Evolutionary conservation across 345 rosid species (phyloP).

Genomic region (Pistacia vera): DNA sequence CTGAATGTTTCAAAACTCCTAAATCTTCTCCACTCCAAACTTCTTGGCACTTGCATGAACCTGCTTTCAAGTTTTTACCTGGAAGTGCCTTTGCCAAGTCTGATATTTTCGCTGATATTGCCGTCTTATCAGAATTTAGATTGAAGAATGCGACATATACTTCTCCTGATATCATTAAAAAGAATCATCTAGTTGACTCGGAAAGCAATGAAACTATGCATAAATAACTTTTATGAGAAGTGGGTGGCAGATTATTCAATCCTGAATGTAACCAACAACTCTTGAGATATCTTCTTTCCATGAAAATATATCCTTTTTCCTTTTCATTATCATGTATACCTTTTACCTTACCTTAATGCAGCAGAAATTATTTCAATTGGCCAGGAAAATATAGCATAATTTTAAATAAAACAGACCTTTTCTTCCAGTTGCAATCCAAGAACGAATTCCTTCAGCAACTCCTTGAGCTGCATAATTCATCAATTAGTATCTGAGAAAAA

Average conservation of each 20-base stretch:
- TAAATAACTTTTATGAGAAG: too few relatives aligned
- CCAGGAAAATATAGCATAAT: too few relatives aligned
- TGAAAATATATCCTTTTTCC: too few relatives aligned
- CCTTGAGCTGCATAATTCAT: conserved; percentile 24
- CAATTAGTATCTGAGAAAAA: conserved; percentile 6
- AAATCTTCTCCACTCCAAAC: conserved; percentile 57
- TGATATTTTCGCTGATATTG: conserved; percentile 52
- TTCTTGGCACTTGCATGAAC: conserved; percentile 52
- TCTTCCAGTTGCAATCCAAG: conserved; percentile 87
- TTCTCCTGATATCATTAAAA: conserved; percentile 39
- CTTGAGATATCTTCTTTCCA: too few relatives aligned
- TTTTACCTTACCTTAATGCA: too few relatives aligned
- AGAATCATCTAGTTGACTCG: neutral
- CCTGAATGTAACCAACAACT: too few relatives aligned
- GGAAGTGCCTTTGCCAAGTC: conserved; percentile 54
- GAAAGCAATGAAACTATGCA: neutral
- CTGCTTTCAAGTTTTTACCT: conserved; percentile 30
- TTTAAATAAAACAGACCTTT: conserved; percentile 38
- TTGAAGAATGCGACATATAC: conserved; percentile 63
- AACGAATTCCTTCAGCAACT: conserved; percentile 50
- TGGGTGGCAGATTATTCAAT: too few relatives aligned
- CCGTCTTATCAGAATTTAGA: conserved; percentile 40
- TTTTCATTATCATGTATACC: too few relatives aligned
- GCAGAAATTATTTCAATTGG: too few relatives aligned
- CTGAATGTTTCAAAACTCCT: conserved; percentile 25